Evolutionary conservation across 176 grass and related monocot genomes (phyloP), one percentile per base, ranked within the genome.

Genomic region (Oryza punctata): DNA sequence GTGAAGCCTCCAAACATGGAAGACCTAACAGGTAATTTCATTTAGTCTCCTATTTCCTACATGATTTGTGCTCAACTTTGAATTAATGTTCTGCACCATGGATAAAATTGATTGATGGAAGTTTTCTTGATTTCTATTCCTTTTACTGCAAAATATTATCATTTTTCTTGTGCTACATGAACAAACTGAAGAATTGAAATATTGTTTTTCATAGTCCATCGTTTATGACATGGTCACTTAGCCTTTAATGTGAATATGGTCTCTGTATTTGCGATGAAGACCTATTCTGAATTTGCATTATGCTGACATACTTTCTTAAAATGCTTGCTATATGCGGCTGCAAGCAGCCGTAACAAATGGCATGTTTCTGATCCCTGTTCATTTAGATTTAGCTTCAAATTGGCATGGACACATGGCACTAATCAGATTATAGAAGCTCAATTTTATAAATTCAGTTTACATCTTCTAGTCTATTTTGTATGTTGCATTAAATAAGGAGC

Each of bases 1-100:
- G 92, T 97, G 75, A 97, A 97, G 79, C 94, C 94, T 92, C 64
- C 92, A 82, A 97, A 97, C 79, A 97, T 97, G 94, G 94, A 97
- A 87, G 94, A 97, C 76, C 86, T 97, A 70, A 97, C 92, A 0
- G 94, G 94, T 97, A 97, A 75, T 52, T 86, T 24, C 33, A 54
- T 28, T 44, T 89, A 63, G 12, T 43, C 18, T 65, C 12, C 19
- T 57, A 45, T 10, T 63, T 54, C 69, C n/a, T 44, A 0, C 66
- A 69, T 73, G 33, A 26, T 65, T 37, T 78, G 35, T 27, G 33
- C 29, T 77, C 3, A 24, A 77, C 5, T 64, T 65, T 78, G 12
- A 27, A 19, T 38, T 41, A 3, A 38, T 44, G 23, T 15, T 25
- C 21, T 78, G 24, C 33, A 59, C 59, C 59, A 30, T 81, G 33